A percentile compares a stretch with the other conserved stretches of the same genome.
Conservation (phyloP, 805 yeast species). For the Sugiyamaella chiloensis region DNA sequence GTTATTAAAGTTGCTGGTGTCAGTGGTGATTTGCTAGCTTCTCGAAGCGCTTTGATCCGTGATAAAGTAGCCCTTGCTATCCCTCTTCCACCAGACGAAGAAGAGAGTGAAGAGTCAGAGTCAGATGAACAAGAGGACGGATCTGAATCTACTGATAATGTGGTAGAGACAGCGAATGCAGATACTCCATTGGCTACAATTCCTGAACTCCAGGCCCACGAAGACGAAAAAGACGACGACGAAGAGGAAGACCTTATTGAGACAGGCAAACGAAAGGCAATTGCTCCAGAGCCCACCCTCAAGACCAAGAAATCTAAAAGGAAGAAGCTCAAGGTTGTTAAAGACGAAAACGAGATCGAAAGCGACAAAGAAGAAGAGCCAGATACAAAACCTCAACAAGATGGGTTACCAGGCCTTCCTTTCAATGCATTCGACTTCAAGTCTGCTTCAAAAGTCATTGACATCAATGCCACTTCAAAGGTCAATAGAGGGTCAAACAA, state of each 20-base stretch:
- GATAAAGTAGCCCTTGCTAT: background rate
- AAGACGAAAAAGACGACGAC: conserved; percentile 4
- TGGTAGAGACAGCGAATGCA: background rate
- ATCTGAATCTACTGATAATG: conserved; percentile 11
- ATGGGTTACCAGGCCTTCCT: background rate
- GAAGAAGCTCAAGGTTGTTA: conserved; percentile 17
- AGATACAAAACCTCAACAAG: background rate
- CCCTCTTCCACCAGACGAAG: conserved; percentile 1
- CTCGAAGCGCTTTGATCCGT: background rate
- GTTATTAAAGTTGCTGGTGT: background rate
- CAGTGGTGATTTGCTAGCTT: background rate
- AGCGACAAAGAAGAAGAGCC: conserved; percentile 8
- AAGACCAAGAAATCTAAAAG: conserved; percentile 16
- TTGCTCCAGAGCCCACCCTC: conserved; percentile 7
- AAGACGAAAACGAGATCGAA: conserved; percentile 5
- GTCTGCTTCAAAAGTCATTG: conserved; percentile 26
- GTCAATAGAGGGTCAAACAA: conserved; percentile 5
- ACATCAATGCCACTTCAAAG: conserved; percentile 7
- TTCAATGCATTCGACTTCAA: conserved; percentile 29
- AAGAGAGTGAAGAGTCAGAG: conserved; percentile 10
- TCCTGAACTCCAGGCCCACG: conserved; percentile 1
- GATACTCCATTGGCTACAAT: conserved; percentile 1
- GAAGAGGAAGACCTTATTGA: conserved; percentile 1
- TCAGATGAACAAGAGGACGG: conserved; percentile 3
- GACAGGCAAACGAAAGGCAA: conserved; percentile 4